Conservation (phyloP, 805 yeast genomes). For the Ogataea salicorniae region DNA sequence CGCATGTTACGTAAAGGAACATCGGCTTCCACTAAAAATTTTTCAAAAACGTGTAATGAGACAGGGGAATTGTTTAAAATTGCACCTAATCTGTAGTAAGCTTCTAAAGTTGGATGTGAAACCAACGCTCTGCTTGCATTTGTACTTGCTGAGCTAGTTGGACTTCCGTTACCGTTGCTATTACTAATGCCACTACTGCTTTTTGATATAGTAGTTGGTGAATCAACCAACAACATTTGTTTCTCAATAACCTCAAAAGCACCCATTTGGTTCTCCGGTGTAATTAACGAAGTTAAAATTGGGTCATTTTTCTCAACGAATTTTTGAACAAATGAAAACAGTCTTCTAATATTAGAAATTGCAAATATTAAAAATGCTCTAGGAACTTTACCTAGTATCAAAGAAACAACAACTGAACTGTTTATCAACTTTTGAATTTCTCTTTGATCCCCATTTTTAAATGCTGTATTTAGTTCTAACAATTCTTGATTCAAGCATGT, state of each 20-base stretch:
- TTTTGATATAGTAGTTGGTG: constrained; percentile 17
- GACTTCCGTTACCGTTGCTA: constrained; percentile 2
- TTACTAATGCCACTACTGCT: neutral
- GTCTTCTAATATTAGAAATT: constrained; percentile 58
- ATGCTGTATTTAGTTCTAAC: constrained; percentile 36
- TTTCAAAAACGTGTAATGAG: constrained; percentile 52
- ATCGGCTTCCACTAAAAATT: constrained; percentile 57
- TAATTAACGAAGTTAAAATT: constrained; percentile 20
- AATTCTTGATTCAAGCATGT: constrained; percentile 71
- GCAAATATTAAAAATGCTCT: constrained; percentile 62
- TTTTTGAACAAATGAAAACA: constrained; percentile 52
- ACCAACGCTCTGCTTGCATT: constrained; percentile 16
- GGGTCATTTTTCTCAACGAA: constrained; percentile 48
- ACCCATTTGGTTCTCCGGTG: constrained; percentile 30
- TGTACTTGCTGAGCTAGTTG: constrained; percentile 4
- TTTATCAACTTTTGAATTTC: constrained; percentile 19
- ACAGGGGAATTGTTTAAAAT: constrained; percentile 49
- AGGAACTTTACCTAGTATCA: constrained; percentile 65
- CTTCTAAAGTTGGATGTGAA: constrained; percentile 45
- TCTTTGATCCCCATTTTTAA: constrained; percentile 20
- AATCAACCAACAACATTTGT: constrained; percentile 25
- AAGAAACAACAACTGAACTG: constrained; percentile 44
- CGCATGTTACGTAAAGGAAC: constrained; percentile 31
- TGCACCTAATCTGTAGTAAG: constrained; percentile 45
- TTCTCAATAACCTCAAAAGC: constrained; percentile 26